A percentile compares a stretch with the other conserved stretches of the same genome.
Conservation (phyloP, 2,329 filamentous ascomycete genomes). For the Curvularia sp. region DNA sequence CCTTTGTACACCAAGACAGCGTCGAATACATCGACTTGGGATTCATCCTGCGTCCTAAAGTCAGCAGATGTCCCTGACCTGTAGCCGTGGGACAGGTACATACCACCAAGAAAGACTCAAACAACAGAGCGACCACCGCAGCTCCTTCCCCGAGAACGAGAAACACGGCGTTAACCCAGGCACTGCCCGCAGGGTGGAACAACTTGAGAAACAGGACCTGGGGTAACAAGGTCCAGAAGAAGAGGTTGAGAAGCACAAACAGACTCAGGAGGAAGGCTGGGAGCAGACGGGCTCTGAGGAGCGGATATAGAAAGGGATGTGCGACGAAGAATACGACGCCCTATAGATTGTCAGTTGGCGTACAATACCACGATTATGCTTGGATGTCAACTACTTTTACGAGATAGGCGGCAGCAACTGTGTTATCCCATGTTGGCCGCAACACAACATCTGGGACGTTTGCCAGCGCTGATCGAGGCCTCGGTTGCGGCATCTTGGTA, state of each 20-base stretch:
- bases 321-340: slow-evolving; percentile 83
- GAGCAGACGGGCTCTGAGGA: slow-evolving; percentile 78
- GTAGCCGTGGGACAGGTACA: background rate
- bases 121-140: slow-evolving; percentile 65
- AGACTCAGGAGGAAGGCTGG: slow-evolving; percentile 82
- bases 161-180: slow-evolving; percentile 89
- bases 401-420: slow-evolving; percentile 39
- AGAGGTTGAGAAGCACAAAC: slow-evolving; percentile 83
- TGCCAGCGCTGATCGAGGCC: slow-evolving; percentile 45
- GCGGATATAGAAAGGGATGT: slow-evolving; percentile 81
- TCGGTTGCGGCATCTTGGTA: slow-evolving; percentile 33
- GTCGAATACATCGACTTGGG: slow-evolving; percentile 78
- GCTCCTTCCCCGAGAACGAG: slow-evolving; percentile 75
- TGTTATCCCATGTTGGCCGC: slow-evolving; percentile 37
- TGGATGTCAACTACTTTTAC: slow-evolving; percentile 34
- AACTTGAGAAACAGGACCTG: slow-evolving; percentile 88
- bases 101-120: slow-evolving; percentile 59
- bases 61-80: slow-evolving; percentile 2
- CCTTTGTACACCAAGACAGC: slow-evolving; percentile 78
- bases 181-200: slow-evolving; percentile 79
- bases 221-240: slow-evolving; percentile 85
- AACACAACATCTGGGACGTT: slow-evolving; percentile 38
- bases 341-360: slow-evolving; percentile 45
- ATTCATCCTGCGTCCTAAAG: slow-evolving; percentile 62
- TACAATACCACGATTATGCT: background rate